Evolutionary conservation across 352 stramenopile species (phyloP).

Genomic region (Globisporangium sylvaticum): DNA sequence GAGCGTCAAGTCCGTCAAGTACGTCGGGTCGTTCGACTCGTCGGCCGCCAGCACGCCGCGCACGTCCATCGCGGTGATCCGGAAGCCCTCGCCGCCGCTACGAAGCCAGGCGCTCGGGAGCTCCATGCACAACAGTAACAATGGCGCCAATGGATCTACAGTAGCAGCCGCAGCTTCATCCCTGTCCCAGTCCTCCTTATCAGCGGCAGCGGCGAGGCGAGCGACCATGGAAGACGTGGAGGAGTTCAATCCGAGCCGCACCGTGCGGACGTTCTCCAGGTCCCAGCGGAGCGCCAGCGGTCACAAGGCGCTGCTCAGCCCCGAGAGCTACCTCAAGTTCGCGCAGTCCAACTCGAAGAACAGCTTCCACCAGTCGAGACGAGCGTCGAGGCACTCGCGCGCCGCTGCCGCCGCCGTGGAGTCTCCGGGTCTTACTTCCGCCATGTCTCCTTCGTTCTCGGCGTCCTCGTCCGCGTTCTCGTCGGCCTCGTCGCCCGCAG

Average conservation of each 20-base stretch:
- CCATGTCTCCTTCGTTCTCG: neutral
- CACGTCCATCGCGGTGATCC: neutral
- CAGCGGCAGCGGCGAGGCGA: neutral
- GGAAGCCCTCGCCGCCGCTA: neutral
- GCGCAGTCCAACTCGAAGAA: constrained; percentile 3
- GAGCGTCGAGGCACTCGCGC: constrained; percentile 4
- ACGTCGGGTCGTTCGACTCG: constrained; percentile 15
- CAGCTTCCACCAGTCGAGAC: constrained; percentile 1
- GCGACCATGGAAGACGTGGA: constrained; percentile 7
- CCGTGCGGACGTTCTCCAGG: constrained; percentile 12
- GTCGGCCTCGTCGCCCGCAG: neutral
- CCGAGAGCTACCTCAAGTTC: constrained; percentile 11
- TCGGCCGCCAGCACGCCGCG: neutral
- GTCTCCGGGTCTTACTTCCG: neutral
- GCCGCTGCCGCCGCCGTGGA: neutral
- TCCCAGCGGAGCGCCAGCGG: constrained; percentile 1
- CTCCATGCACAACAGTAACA: neutral
- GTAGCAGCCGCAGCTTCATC: neutral
- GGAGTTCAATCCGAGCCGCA: constrained; percentile 22
- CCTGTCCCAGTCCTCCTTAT: neutral
- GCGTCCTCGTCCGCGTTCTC: neutral
- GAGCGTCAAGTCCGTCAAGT: constrained; percentile 15
- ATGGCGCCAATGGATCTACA: neutral
- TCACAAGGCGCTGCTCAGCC: neutral
- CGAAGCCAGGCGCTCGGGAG: constrained; percentile 1